phyloP scores from a whole-genome alignment of 805 yeast species.

The Dipodascopsis tothii region DNA sequence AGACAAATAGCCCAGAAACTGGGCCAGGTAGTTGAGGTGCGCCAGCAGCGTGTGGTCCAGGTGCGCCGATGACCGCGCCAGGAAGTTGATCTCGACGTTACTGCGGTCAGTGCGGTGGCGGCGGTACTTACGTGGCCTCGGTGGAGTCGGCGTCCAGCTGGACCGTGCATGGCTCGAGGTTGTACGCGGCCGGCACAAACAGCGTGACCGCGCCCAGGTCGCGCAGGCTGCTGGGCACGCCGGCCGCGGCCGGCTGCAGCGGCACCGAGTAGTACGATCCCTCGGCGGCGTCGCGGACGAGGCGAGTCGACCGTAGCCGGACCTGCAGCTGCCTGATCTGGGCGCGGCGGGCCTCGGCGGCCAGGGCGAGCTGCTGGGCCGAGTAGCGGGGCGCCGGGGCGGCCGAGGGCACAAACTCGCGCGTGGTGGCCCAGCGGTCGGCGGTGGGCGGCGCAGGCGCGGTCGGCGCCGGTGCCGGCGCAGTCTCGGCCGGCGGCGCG shows the following conservation, averaged over 20 bases:
- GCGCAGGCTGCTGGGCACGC: constrained; percentile 4
- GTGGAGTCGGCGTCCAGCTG: constrained; percentile 1
- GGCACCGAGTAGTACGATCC: constrained; percentile 10
- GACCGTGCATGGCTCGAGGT: constrained; percentile 18
- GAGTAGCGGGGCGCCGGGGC: constrained; percentile 2
- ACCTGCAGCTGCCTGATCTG: constrained; percentile 14
- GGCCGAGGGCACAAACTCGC: too few species aligned
- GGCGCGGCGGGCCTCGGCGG: constrained; percentile 11
- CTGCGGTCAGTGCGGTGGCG: neutral
- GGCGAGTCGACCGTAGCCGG: constrained; percentile 10
- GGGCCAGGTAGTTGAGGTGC: constrained; percentile 18
- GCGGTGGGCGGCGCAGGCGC: too few species aligned
- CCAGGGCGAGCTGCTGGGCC: constrained; percentile 5
- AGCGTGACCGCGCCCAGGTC: constrained; percentile 2
- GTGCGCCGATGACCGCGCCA: constrained; percentile 2
- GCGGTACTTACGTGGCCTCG: constrained; percentile 1
- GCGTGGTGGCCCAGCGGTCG: too few species aligned
- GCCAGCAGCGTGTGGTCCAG: constrained; percentile 20
- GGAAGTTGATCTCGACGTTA: constrained; percentile 17
- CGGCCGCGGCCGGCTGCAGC: constrained; percentile 1
- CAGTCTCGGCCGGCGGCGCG: too few species aligned
- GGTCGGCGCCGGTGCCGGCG: too few species aligned
- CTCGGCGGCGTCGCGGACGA: constrained; percentile 2
- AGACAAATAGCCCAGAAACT: constrained; percentile 8
- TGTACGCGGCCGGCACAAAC: constrained; percentile 20